phyloP scores from a whole-genome alignment of 2,329 filamentous ascomycete species.

The Balansia obtecta region DNA sequence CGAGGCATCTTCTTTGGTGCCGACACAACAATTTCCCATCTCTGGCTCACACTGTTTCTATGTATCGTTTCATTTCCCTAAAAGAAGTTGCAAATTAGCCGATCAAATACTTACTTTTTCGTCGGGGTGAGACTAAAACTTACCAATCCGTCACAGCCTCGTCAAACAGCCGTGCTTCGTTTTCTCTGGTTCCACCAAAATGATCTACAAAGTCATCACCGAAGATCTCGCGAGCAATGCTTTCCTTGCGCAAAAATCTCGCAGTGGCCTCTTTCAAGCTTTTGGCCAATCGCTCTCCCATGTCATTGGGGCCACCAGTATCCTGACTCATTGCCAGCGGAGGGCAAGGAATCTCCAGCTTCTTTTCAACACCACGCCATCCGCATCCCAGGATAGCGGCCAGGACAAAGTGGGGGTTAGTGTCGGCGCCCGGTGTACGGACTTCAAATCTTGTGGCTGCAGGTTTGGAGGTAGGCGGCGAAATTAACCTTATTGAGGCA shows the following conservation, averaged over 20 bases:
- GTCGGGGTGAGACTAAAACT: slow-evolving; percentile 23
- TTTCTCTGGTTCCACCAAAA: slow-evolving; percentile 81
- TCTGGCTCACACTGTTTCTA: slow-evolving; percentile 8
- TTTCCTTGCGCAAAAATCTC: slow-evolving; percentile 63
- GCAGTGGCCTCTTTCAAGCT: slow-evolving; percentile 73
- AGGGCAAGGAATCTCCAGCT: slow-evolving; percentile 68
- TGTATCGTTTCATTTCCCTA: slow-evolving; percentile 64
- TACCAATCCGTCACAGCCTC: slow-evolving; percentile 96
- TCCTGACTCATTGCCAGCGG: slow-evolving; percentile 78
- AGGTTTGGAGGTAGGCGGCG: slow-evolving; percentile 72
- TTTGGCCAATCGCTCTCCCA: slow-evolving; percentile 70
- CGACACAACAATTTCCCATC: background rate
- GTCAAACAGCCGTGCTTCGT: slow-evolving; percentile 84
- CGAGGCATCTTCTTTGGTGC: no score
- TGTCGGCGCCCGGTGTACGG: slow-evolving; percentile 85
- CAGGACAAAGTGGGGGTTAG: slow-evolving; percentile 79
- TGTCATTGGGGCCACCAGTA: slow-evolving; percentile 58
- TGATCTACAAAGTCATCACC: slow-evolving; percentile 95
- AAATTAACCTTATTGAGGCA: slow-evolving; percentile 79
- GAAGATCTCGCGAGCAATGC: slow-evolving; percentile 85
- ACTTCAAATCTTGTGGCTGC: slow-evolving; percentile 88
- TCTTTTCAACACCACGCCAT: slow-evolving; percentile 86
- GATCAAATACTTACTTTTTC: background rate
- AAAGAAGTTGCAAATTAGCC: background rate
- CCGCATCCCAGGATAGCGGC: slow-evolving; percentile 78